These are phyloP conservation scores for Chlorella variabilis DNA, from an alignment of 163 green algal species.

Conservation along the genomic window DNA sequence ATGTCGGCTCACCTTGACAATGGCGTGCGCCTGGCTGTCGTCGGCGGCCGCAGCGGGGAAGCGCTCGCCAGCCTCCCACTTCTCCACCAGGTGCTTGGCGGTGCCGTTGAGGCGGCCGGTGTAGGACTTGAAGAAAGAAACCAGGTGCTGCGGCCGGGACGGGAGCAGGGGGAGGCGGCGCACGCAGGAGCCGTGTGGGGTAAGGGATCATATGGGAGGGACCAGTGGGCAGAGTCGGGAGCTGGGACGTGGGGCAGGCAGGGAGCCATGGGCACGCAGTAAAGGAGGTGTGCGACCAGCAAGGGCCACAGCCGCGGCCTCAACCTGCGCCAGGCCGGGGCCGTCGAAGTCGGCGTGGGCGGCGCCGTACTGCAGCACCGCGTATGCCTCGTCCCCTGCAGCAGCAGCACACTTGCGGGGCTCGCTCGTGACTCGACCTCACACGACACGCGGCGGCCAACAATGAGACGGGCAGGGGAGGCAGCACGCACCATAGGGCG, in stretches of 20 bases:
- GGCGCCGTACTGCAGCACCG: constrained; percentile 18
- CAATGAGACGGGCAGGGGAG: background rate
- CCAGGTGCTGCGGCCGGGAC: constrained; percentile 17
- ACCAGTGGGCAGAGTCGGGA: too few species aligned
- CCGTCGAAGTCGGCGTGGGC: background rate
- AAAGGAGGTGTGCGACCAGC: too few species aligned
- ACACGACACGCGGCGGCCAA: too few species aligned
- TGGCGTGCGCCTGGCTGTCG: constrained; percentile 56
- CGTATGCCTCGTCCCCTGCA: constrained; percentile 22
- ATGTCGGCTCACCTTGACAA: constrained; percentile 53
- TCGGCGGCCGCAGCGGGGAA: constrained; percentile 33
- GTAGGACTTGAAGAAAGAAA: constrained; percentile 37
- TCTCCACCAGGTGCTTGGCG: constrained; percentile 49
- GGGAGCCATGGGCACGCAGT: too few species aligned
- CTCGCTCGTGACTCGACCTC: background rate
- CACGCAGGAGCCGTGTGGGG: too few species aligned
- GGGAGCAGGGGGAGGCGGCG: background rate
- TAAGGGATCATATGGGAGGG: too few species aligned
- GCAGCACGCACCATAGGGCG: constrained; percentile 12
- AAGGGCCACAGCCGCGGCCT: background rate
- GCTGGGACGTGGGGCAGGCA: too few species aligned
- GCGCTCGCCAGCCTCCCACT: constrained; percentile 43
- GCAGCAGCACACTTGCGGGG: background rate
- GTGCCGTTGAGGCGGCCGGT: constrained; percentile 47
- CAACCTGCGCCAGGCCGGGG: constrained; percentile 13